Percentiles rank a stretch among this genome's conserved stretches.
These are phyloP conservation scores for Lasiosphaeriaceae sp. DNA, from an alignment of 495 filamentous ascomycete species.

Conservation along the genomic window DNA sequence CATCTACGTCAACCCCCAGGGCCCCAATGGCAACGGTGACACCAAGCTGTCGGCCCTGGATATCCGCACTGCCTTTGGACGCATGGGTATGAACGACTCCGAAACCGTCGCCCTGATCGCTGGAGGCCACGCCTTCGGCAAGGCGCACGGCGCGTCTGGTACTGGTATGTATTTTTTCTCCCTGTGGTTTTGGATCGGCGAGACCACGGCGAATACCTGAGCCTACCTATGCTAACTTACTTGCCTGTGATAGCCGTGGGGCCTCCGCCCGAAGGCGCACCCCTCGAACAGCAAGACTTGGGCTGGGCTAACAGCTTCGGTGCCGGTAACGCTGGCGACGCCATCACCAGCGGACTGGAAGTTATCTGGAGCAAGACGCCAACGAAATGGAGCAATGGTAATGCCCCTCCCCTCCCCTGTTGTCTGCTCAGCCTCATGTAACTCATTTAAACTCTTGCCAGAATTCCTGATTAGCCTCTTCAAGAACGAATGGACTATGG, in stretches of 20 bases:
- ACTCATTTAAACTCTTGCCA: constrained; percentile 16
- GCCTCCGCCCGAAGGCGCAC: constrained; percentile 56
- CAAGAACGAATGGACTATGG: constrained; percentile 69
- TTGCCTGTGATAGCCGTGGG: constrained; percentile 54
- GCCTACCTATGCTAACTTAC: no score
- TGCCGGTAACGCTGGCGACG: constrained; percentile 58
- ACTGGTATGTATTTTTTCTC: background rate
- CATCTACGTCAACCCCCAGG: constrained; percentile 75
- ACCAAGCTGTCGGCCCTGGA: constrained; percentile 60
- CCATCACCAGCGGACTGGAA: constrained; percentile 70
- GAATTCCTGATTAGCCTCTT: constrained; percentile 66
- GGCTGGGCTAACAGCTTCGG: constrained; percentile 60
- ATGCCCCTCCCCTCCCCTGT: background rate
- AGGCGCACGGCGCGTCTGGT: constrained; percentile 61
- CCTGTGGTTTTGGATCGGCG: no score
- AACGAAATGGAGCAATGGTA: constrained; percentile 56
- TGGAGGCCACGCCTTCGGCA: constrained; percentile 72
- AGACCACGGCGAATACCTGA: no score
- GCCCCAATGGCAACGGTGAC: constrained; percentile 65
- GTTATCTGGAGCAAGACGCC: constrained; percentile 71
- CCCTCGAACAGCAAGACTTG: constrained; percentile 59
- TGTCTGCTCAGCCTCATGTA: background rate
- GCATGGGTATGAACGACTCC: constrained; percentile 77
- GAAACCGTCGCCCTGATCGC: constrained; percentile 71
- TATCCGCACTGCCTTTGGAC: constrained; percentile 66